phyloP scores from a whole-genome alignment of 2,329 filamentous ascomycete species.

The Botryotinia globosa region DNA sequence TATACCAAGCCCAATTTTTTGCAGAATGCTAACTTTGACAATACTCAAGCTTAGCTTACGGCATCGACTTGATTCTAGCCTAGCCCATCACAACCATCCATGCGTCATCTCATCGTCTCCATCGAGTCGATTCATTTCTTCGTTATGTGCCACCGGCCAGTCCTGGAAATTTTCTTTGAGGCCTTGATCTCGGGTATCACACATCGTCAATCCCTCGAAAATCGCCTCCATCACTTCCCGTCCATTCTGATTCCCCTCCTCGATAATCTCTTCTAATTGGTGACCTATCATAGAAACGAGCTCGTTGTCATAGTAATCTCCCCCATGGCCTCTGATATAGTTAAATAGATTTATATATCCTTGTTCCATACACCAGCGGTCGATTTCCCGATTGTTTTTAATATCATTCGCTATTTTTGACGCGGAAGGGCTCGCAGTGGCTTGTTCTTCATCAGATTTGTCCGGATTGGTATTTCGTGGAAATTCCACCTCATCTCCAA shows the following conservation, averaged over 20 bases:
- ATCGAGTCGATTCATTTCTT: background rate
- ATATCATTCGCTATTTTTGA: conserved; percentile 40
- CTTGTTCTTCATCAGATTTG: conserved; percentile 40
- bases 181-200: background rate
- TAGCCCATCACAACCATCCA: background rate
- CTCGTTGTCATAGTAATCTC: background rate
- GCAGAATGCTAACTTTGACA: background rate
- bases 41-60: too few species aligned
- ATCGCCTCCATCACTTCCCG: background rate
- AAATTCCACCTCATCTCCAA: background rate
- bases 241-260: background rate
- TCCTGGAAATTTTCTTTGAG: background rate
- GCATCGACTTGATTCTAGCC: background rate
- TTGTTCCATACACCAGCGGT: background rate
- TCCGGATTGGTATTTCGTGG: background rate
- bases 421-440: conserved; percentile 41
- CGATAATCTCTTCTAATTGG: background rate
- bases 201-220: background rate
- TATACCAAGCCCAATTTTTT: background rate
- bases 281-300: background rate
- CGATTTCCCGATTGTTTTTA: background rate
- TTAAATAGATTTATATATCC: background rate
- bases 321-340: background rate
- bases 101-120: background rate
- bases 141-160: too few species aligned